phyloP scores from a whole-genome alignment of 768 basidiomycete species.

The Podaxis sp. region DNA sequence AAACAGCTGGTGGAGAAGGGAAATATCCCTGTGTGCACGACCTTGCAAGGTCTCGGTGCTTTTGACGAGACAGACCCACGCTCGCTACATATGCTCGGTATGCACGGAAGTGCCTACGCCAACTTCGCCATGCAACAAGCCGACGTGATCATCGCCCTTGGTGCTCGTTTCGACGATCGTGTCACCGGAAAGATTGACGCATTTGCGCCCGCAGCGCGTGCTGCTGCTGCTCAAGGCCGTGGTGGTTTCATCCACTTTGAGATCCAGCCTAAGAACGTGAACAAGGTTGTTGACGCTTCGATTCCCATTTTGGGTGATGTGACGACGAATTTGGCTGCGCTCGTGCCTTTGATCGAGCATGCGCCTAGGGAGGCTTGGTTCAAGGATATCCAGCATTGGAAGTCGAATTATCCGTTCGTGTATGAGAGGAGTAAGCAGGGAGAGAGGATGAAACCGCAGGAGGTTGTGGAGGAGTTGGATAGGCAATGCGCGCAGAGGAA shows the following conservation, averaged over 20 bases:
- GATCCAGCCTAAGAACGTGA: conserved; percentile 97
- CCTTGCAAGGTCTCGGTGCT: conserved; percentile 91
- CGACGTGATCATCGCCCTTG: conserved; percentile 96
- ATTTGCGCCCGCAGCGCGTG: conserved; percentile 88
- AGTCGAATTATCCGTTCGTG: conserved; percentile 85
- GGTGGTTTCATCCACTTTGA: conserved; percentile 99
- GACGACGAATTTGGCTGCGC: conserved; percentile 68
- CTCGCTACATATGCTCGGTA: conserved; percentile 96
- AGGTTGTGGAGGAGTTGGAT: conserved; percentile 92
- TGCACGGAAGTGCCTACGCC: conserved; percentile 97
- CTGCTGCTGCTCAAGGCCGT: conserved; percentile 78
- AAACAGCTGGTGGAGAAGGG: conserved; percentile 73
- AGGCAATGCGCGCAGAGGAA: conserved; percentile 73
- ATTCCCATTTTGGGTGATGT: conserved; percentile 96
- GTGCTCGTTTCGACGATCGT: conserved; percentile 96
- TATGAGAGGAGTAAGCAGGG: conserved; percentile 63
- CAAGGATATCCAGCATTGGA: conserved; percentile 77
- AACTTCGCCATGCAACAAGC: conserved; percentile 98
- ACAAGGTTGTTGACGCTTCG: conserved; percentile 95
- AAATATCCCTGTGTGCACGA: conserved; percentile 97
- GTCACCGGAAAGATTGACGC: conserved; percentile 87
- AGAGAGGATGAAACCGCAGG: conserved; percentile 88
- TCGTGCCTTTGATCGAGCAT: conserved; percentile 74
- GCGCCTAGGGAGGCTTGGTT: conserved; percentile 79
- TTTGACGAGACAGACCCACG: conserved; percentile 88